Conservation (phyloP, 2,329 filamentous ascomycete genomes). For the Aspergillus novoparasiticus region DNA sequence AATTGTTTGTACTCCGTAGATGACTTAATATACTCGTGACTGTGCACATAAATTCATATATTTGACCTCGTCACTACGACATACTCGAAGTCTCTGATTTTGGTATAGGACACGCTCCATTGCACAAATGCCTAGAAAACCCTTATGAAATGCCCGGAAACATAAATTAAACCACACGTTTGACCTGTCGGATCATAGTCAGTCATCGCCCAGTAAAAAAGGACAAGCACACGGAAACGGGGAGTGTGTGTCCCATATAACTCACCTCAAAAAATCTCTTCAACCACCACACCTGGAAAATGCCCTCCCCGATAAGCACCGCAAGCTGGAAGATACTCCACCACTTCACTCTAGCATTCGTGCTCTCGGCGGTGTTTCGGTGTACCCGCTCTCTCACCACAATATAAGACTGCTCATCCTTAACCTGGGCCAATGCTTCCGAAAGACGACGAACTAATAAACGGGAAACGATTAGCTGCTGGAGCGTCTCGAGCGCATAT, state of each 20-base stretch:
- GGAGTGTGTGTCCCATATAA: conserved; percentile 9
- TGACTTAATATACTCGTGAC: not conserved
- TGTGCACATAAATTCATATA: conserved; percentile 14
- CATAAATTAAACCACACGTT: conserved; percentile 48
- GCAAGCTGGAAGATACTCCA: conserved; percentile 97
- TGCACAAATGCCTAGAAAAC: conserved; percentile 5
- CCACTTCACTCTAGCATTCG: conserved; percentile 97
- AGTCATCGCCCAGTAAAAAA: not conserved
- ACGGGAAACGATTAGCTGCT: conserved; percentile 5
- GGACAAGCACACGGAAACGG: not conserved
- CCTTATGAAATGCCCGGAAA: conserved; percentile 14
- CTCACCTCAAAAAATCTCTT: conserved; percentile 92
- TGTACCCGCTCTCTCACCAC: conserved; percentile 93
- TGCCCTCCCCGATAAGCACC: conserved; percentile 83
- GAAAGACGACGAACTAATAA: conserved; percentile 74
- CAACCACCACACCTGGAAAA: conserved; percentile 99
- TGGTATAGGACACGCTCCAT: conserved; percentile 4
- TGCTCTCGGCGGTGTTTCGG: conserved; percentile 98
- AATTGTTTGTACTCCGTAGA: not conserved
- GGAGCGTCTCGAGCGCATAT: not conserved
- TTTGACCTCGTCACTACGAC: conserved; percentile 2
- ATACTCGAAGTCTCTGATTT: not conserved
- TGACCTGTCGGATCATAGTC: conserved; percentile 38
- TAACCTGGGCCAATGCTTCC: conserved; percentile 86
- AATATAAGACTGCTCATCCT: conserved; percentile 98